Evolutionary conservation across 2,329 filamentous ascomycete species (phyloP), one percentile per base, ranked within the genome.

Genomic region (Fusarium sp.): DNA sequence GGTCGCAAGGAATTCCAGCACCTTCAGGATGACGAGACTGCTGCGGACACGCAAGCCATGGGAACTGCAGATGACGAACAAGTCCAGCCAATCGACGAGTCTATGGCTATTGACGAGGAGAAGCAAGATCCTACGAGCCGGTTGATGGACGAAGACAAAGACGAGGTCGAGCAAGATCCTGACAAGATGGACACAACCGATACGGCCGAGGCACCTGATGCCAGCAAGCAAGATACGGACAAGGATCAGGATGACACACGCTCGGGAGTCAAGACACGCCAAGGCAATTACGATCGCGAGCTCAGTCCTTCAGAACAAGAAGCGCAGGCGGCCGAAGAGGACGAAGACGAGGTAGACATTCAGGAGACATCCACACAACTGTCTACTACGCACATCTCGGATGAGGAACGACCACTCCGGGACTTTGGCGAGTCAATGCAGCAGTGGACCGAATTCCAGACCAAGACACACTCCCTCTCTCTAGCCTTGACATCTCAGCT

Each of bases 401-500:
- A 79, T 41, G 72, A 79, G 29, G 70, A 75, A 34, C 68, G 74
- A 10, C 74, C 76, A 4, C 72, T 87, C 53, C 74, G 83, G 70
- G 76, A 83, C 69, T 81, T 83, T 68, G 74, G 74, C 40, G 80
- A 84, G 58, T 81, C 93, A 25, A 86, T 92, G 58, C 82, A 87
- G 48, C 87, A 94, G 70, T 99, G 96, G 95, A 85, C 88, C 9
- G 84, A 88, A 55, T 95, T 96, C 78, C 93, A 98, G 77, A 84
- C 85, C 59, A 86, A 88, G 52, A 98, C 95, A 0, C 92, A 95
- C 65, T 85, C 90, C 43, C 89, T 97, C 53, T 96, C 95, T 0
- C 86, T 97, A 53, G 89, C 92, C 2, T 83, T 99, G 12, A 97
- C 94, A 1, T 95, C 97, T 65, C 95, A 98, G 73, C 88, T 99